These are phyloP conservation scores for Umbilicaria muhlenbergii DNA, from an alignment of 495 filamentous ascomycete species.

Conservation along the genomic window DNA sequence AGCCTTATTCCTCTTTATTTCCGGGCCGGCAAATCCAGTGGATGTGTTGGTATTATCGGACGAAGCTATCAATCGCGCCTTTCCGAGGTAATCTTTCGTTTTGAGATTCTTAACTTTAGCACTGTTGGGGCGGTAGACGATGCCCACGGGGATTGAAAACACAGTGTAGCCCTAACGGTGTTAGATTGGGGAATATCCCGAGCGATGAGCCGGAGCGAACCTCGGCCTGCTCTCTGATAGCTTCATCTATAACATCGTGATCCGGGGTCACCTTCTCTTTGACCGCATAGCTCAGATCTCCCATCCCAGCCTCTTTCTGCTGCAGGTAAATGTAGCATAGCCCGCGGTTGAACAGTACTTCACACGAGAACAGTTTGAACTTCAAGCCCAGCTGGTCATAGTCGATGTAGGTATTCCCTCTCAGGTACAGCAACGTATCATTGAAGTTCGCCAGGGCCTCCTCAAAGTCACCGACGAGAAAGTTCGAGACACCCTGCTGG, in stretches of 20 bases:
- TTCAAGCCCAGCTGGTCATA: conserved; percentile 93
- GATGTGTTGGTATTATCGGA: conserved; percentile 61
- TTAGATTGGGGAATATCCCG: background rate
- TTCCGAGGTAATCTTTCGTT: conserved; percentile 91
- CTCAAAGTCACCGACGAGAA: conserved; percentile 91
- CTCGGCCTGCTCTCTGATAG: conserved; percentile 83
- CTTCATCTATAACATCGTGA: conserved; percentile 96
- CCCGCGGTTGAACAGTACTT: conserved; percentile 95
- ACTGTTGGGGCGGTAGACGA: conserved; percentile 88
- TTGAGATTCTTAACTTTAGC: conserved; percentile 98
- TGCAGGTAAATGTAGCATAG: conserved; percentile 95
- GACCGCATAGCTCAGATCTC: conserved; percentile 81
- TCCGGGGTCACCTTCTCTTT: conserved; percentile 92
- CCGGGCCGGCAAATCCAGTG: conserved; percentile 59
- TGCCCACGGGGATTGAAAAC: conserved; percentile 93
- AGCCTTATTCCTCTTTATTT: conserved; percentile 42
- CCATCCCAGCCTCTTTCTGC: conserved; percentile 76
- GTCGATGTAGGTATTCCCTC: conserved; percentile 93
- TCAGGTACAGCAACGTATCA: conserved; percentile 85
- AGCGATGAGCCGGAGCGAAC: conserved; percentile 27
- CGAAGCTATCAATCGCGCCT: conserved; percentile 85
- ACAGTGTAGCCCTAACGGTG: conserved; percentile 76
- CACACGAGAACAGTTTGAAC: conserved; percentile 94
- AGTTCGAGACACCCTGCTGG: conserved; percentile 97
- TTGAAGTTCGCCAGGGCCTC: conserved; percentile 98